These are phyloP conservation scores for Alternaria tenuissima DNA, from an alignment of 2,329 filamentous ascomycete genomes.

Conservation along the genomic window DNA sequence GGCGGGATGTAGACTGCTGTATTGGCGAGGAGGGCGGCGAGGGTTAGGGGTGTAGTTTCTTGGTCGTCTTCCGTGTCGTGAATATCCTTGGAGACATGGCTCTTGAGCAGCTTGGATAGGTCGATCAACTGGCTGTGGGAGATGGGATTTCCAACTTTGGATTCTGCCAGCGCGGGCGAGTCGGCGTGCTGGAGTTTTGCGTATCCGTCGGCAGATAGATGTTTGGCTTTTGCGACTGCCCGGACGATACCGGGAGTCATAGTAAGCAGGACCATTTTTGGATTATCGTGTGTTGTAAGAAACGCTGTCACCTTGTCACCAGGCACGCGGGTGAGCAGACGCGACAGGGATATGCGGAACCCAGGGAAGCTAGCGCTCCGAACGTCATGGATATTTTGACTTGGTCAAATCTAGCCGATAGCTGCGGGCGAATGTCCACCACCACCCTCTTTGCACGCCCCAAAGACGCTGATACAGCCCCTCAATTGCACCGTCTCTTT, in stretches of 20 bases:
- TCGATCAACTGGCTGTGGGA: constrained; percentile 74
- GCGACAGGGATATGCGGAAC: constrained; percentile 13
- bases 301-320: background rate
- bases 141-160: constrained; percentile 71
- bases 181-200: constrained; percentile 34
- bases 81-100: constrained; percentile 18
- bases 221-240: constrained; percentile 58
- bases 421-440: constrained; percentile 17
- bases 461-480: constrained; percentile 12
- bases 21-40: constrained; percentile 77
- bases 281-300: constrained; percentile 5
- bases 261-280: constrained; percentile 76
- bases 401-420: constrained; percentile 17
- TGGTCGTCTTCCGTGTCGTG: constrained; percentile 61
- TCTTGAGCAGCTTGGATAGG: constrained; percentile 64
- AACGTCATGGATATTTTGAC: constrained; percentile 20
- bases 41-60: constrained; percentile 45
- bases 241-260: constrained; percentile 75
- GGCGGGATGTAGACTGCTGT: constrained; percentile 79
- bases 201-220: constrained; percentile 28
- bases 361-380: constrained; percentile 14
- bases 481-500: constrained; percentile 36
- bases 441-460: constrained; percentile 10
- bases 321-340: background rate
- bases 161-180: constrained; percentile 62